These are phyloP conservation scores for Aureobasidium sp. DNA, from an alignment of 2,329 filamentous ascomycete genomes.

Conservation along the genomic window DNA sequence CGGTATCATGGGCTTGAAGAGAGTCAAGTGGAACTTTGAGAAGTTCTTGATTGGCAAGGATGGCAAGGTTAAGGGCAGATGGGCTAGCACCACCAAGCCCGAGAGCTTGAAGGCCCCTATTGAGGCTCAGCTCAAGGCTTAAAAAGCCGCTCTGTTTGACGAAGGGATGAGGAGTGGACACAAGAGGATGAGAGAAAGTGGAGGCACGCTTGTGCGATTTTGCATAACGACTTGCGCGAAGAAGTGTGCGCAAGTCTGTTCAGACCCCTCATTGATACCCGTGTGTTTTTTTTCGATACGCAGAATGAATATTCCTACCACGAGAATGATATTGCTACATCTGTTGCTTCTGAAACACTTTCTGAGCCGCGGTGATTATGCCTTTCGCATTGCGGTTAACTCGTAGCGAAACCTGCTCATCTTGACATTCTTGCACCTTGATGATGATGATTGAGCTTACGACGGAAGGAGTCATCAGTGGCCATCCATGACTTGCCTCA, in stretches of 20 bases:
- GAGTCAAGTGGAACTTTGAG: constrained; percentile 99
- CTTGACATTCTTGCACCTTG: too few relatives aligned
- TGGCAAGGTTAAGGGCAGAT: constrained; percentile 75
- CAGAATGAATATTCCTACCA: not conserved
- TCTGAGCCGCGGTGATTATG: not conserved
- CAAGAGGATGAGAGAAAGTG: not conserved
- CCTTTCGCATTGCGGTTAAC: not conserved
- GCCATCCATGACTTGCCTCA: too few relatives aligned
- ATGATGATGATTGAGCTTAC: too few relatives aligned
- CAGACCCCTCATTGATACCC: not conserved
- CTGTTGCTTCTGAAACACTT: not conserved
- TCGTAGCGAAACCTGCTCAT: too few relatives aligned
- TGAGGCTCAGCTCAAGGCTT: constrained; percentile 56
- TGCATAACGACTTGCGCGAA: not conserved
- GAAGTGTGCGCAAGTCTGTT: not conserved
- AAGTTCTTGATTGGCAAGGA: constrained; percentile 89
- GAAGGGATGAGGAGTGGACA: not conserved
- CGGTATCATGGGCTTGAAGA: constrained; percentile 78
- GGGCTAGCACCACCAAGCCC: constrained; percentile 83
- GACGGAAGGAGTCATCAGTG: too few relatives aligned
- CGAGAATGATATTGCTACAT: not conserved
- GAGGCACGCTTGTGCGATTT: not conserved
- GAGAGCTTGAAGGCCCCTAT: constrained; percentile 69
- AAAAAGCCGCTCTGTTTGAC: not conserved
- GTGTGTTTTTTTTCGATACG: not conserved